phyloP scores from a whole-genome alignment of 75 land plant species.

The Pinus taeda region DNA sequence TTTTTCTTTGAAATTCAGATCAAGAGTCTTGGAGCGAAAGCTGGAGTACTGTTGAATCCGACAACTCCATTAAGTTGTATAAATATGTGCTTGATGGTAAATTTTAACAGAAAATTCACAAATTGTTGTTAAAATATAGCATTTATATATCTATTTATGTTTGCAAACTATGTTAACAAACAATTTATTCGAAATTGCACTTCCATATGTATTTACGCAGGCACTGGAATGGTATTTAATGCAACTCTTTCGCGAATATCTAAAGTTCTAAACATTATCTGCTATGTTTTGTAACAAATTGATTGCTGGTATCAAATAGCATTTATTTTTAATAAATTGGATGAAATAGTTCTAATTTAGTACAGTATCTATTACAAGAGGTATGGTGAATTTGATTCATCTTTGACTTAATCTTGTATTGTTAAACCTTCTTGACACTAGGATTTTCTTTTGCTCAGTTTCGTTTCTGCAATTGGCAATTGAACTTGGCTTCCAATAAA shows the following conservation, averaged over 20 bases:
- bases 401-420: background rate
- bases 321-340: background rate
- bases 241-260: too few relatives aligned
- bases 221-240: too few relatives aligned
- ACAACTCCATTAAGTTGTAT: conserved; percentile 80
- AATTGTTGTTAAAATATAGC: too few relatives aligned
- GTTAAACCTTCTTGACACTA: background rate
- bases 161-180: too few relatives aligned
- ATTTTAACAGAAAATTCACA: background rate
- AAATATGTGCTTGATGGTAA: conserved; percentile 95
- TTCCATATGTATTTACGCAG: too few relatives aligned
- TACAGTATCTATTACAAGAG: background rate
- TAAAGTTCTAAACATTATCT: too few relatives aligned
- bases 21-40: conserved; percentile 89
- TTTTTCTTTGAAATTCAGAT: conserved; percentile 42
- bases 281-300: too few relatives aligned
- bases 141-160: too few relatives aligned
- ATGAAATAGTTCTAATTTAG: background rate
- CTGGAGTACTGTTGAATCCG: conserved; percentile 96
- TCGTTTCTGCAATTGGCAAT: background rate
- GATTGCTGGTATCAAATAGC: too few relatives aligned
- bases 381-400: background rate
- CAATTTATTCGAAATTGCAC: too few relatives aligned
- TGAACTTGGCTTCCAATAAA: background rate
- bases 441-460: background rate